Percentiles rank a stretch among this genome's conserved stretches.
Evolutionary conservation across 1,284 basidiomycete genomes (phyloP).

Genomic region (Malassezia furfur): DNA sequence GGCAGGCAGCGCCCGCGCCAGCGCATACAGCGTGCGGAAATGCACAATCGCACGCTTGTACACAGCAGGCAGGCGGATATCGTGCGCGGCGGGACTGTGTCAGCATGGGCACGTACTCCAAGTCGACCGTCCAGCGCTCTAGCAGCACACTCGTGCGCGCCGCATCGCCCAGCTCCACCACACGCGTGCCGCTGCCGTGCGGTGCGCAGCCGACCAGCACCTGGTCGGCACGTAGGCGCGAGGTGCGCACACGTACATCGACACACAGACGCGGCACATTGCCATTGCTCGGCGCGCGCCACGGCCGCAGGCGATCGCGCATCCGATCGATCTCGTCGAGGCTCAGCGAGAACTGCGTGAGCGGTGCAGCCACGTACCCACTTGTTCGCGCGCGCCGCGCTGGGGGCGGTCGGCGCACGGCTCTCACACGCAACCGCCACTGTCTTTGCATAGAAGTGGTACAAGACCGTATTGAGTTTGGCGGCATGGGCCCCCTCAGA

Average conservation of each 20-base stretch:
- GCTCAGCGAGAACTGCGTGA: constrained; percentile 14
- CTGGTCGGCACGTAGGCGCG: neutral
- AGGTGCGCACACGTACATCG: constrained; percentile 5
- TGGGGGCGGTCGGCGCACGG: neutral
- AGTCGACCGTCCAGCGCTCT: constrained; percentile 14
- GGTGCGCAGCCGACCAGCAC: constrained; percentile 1
- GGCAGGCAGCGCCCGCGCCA: constrained; percentile 10
- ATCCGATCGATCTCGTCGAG: constrained; percentile 1
- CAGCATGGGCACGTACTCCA: neutral
- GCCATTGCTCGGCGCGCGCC: neutral
- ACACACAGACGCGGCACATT: constrained; percentile 4
- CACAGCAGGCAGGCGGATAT: constrained; percentile 9
- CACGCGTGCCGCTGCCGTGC: neutral
- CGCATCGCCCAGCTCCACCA: neutral
- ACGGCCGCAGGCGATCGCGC: constrained; percentile 6
- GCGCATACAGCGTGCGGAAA: constrained; percentile 16
- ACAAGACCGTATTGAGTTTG: constrained; percentile 13
- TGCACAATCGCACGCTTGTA: constrained; percentile 19
- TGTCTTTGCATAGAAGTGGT: constrained; percentile 18
- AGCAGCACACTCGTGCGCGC: neutral
- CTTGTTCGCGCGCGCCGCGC: constrained; percentile 8
- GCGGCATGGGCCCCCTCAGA: neutral
- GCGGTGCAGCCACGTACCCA: constrained; percentile 8
- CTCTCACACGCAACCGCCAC: constrained; percentile 13
- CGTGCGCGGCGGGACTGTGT: neutral